Percentiles rank a stretch among this genome's conserved stretches.
Evolutionary conservation across 2,329 filamentous ascomycete genomes (phyloP).

Genomic region (Nigrograna mackinnonii): DNA sequence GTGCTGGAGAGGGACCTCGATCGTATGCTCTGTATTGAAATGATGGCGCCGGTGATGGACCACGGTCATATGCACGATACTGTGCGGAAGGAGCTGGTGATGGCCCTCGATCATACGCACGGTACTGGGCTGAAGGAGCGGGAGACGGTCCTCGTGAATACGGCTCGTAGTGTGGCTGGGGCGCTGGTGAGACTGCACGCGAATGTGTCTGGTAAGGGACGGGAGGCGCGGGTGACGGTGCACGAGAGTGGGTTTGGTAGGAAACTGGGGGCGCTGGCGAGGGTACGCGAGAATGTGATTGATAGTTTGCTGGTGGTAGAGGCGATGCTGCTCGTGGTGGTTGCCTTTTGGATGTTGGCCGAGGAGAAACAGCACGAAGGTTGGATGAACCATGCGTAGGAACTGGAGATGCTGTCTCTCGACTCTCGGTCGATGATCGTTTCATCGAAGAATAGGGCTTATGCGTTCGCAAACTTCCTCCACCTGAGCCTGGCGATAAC

Average conservation of each 20-base stretch:
- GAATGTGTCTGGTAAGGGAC: slow-evolving; percentile 27
- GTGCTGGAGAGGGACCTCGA: slow-evolving; percentile 35
- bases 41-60: slow-evolving; percentile 30
- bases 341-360: slow-evolving; percentile 31
- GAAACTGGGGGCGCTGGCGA: slow-evolving; percentile 25
- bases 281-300: slow-evolving; percentile 31
- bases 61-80: slow-evolving; percentile 22
- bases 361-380: slow-evolving; percentile 46
- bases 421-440: slow-evolving; percentile 42
- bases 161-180: slow-evolving; percentile 16
- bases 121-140: slow-evolving; percentile 33
- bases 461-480: slow-evolving; percentile 41
- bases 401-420: slow-evolving; percentile 33
- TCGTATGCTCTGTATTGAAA: slow-evolving; percentile 30
- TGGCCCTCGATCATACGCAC: slow-evolving; percentile 28
- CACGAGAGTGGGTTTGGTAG: slow-evolving; percentile 24
- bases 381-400: slow-evolving; percentile 25
- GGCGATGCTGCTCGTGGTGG: slow-evolving; percentile 41
- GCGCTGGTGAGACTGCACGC: slow-evolving; percentile 34
- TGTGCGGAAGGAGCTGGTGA: slow-evolving; percentile 44
- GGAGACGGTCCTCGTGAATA: slow-evolving; percentile 36
- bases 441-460: slow-evolving; percentile 57
- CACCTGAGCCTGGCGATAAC: slow-evolving; percentile 24
- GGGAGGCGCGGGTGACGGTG: slow-evolving; percentile 28
- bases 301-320: slow-evolving; percentile 30